These are phyloP conservation scores for Phtheirospermum japonicum DNA, from an alignment of 257 asterid species.

Conservation along the genomic window DNA sequence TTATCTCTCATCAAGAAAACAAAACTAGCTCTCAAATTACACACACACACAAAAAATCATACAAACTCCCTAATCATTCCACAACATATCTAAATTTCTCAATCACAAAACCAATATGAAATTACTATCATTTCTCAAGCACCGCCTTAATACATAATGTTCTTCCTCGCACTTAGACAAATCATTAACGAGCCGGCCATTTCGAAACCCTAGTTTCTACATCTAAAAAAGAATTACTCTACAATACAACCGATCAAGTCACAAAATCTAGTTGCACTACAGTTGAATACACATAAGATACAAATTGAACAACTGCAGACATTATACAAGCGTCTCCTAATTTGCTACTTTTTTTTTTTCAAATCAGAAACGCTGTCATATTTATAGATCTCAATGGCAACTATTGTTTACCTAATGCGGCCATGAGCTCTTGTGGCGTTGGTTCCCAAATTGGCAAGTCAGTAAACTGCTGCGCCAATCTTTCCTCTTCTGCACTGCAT, in stretches of 20 bases:
- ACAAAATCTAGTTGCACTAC: conserved; percentile 26
- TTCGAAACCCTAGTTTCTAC: conserved; percentile 20
- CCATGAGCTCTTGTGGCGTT: conserved; percentile 51
- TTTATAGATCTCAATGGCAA: background rate
- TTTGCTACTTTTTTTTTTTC: conserved; percentile 23
- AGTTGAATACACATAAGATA: conserved; percentile 36
- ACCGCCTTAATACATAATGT: background rate
- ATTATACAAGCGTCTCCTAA: conserved; percentile 28
- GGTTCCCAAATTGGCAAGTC: conserved; percentile 73
- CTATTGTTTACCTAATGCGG: conserved; percentile 46
- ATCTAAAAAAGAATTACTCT: conserved; percentile 28
- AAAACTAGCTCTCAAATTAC: too few relatives aligned
- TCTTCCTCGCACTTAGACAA: conserved; percentile 9
- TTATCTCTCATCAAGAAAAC: too few relatives aligned
- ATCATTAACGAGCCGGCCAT: conserved; percentile 18
- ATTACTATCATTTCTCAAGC: too few relatives aligned
- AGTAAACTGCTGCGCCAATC: conserved; percentile 40
- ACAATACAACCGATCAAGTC: conserved; percentile 25
- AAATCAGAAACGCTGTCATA: background rate
- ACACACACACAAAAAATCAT: too few relatives aligned
- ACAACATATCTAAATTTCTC: too few relatives aligned
- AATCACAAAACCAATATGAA: too few relatives aligned
- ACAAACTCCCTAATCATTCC: too few relatives aligned
- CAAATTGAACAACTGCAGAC: conserved; percentile 30
- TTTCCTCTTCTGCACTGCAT: conserved; percentile 56